Conservation (phyloP, 2,329 filamentous ascomycete genomes). For the Fusarium sp. region DNA sequence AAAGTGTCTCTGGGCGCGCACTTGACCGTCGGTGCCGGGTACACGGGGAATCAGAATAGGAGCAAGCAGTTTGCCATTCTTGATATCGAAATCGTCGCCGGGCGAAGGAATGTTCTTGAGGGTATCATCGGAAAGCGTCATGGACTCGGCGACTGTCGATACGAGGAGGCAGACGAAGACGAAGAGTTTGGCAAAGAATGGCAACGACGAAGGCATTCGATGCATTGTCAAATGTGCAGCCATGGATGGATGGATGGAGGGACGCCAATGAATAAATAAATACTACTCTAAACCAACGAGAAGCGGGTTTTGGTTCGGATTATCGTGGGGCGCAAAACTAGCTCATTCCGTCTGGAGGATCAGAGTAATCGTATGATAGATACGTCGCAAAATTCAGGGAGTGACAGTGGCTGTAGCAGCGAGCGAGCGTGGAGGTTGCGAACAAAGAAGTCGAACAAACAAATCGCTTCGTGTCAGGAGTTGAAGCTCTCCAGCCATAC, state of each 20-base stretch:
- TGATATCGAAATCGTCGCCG: conserved; percentile 82
- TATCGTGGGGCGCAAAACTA: conserved; percentile 42
- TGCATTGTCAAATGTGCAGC: conserved; percentile 37
- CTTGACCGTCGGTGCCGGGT: conserved; percentile 83
- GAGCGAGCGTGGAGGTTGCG: conserved; percentile 4
- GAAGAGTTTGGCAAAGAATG: conserved; percentile 38
- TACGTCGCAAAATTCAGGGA: not conserved
- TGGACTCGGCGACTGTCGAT: conserved; percentile 56
- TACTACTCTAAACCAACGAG: conserved; percentile 37
- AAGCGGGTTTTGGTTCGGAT: conserved; percentile 38
- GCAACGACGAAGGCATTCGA: conserved; percentile 31
- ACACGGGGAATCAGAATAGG: conserved; percentile 92
- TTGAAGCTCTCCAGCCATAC: conserved; percentile 30
- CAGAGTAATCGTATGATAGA: conserved; percentile 5
- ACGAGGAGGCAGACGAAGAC: conserved; percentile 38
- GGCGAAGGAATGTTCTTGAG: conserved; percentile 79
- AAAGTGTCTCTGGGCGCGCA: conserved; percentile 82
- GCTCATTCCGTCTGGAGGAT: conserved; percentile 40
- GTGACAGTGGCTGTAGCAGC: not conserved
- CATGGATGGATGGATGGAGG: conserved; percentile 24
- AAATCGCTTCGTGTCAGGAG: conserved; percentile 33
- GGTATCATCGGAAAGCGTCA: conserved; percentile 78
- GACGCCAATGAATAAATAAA: conserved; percentile 26
- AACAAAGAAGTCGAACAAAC: conserved; percentile 31
- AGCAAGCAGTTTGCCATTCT: conserved; percentile 80